Conservation (phyloP, 306 rosid species). For the Senna siamea region DNA sequence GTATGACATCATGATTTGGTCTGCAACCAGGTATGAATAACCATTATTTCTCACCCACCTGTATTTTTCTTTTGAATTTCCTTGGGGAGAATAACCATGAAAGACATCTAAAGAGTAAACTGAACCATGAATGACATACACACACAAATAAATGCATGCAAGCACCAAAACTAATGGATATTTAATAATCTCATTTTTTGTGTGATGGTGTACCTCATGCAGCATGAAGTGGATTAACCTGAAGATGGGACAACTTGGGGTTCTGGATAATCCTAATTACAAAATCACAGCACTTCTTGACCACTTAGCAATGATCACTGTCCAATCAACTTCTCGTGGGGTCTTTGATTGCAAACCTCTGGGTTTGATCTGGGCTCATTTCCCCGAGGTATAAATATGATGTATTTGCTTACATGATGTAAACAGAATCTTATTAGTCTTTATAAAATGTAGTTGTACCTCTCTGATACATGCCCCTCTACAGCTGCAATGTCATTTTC, state of each 20-base stretch:
- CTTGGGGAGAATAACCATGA: slow-evolving; percentile 14
- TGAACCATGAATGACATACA: background rate
- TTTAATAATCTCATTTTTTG: background rate
- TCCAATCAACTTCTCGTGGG: slow-evolving; percentile 77
- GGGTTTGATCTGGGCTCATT: slow-evolving; percentile 93
- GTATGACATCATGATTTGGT: slow-evolving; percentile 97
- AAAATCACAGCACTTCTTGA: slow-evolving; percentile 92
- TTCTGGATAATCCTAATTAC: slow-evolving; percentile 88
- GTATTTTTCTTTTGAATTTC: background rate
- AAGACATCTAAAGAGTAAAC: background rate
- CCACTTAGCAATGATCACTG: slow-evolving; percentile 93
- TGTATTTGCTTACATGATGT: slow-evolving; percentile 6
- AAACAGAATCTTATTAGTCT: slow-evolving; percentile 14
- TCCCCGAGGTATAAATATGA: slow-evolving; percentile 71
- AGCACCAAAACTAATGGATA: background rate
- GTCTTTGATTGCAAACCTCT: slow-evolving; percentile 97
- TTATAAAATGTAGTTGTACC: background rate
- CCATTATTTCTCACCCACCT: background rate
- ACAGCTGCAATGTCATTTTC: slow-evolving; percentile 6
- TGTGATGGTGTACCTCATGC: slow-evolving; percentile 37
- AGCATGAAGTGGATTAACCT: slow-evolving; percentile 93
- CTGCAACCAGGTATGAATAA: slow-evolving; percentile 83
- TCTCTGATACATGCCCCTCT: slow-evolving; percentile 7
- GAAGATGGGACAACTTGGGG: slow-evolving; percentile 97
- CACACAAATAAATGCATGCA: background rate